Percentiles rank a stretch among this genome's conserved stretches.
Evolutionary conservation across 352 stramenopile species (phyloP).

Genomic region (Phytophthora vignae): DNA sequence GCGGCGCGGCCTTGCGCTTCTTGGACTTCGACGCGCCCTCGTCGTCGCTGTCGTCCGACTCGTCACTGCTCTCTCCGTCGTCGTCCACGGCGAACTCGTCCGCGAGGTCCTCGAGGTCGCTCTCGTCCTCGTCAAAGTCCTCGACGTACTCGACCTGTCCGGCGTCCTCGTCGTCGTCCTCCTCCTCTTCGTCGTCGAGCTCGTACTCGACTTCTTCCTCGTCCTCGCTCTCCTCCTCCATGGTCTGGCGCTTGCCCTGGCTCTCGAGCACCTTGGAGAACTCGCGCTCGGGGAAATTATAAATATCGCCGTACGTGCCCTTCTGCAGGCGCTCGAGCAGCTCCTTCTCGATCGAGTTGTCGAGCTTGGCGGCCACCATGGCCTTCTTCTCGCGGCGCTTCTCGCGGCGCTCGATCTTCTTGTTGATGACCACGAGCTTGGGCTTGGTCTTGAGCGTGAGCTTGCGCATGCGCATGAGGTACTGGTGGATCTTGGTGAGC

Average conservation of each 20-base stretch:
- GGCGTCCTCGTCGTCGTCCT: conserved; percentile 33
- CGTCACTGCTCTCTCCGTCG: conserved; percentile 47
- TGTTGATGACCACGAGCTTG: conserved; percentile 95
- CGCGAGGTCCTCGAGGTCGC: conserved; percentile 89
- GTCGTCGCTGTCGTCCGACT: conserved; percentile 54
- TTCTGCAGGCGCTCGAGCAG: conserved; percentile 97
- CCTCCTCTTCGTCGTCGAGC: conserved; percentile 56
- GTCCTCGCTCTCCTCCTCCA: conserved; percentile 92
- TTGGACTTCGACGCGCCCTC: conserved; percentile 52
- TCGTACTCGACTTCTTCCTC: conserved; percentile 74
- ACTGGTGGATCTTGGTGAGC: conserved; percentile 99
- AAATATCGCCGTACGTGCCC: conserved; percentile 99
- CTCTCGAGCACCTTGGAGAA: conserved; percentile 90
- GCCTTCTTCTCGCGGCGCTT: conserved; percentile 97
- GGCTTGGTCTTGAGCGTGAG: conserved; percentile 95
- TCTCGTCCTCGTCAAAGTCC: conserved; percentile 94
- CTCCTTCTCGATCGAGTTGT: conserved; percentile 97
- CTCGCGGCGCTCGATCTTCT: conserved; percentile 96
- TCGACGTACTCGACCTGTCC: conserved; percentile 86
- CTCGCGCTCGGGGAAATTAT: conserved; percentile 98
- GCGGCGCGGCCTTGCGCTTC: conserved; percentile 73
- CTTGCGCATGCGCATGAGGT: conserved; percentile 99
- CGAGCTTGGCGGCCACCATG: conserved; percentile 94
- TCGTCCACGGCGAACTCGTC: conserved; percentile 72
- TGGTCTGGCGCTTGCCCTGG: conserved; percentile 89